phyloP scores from a whole-genome alignment of 139 green algal genomes.

The Chlamydomonas schloesseri region DNA sequence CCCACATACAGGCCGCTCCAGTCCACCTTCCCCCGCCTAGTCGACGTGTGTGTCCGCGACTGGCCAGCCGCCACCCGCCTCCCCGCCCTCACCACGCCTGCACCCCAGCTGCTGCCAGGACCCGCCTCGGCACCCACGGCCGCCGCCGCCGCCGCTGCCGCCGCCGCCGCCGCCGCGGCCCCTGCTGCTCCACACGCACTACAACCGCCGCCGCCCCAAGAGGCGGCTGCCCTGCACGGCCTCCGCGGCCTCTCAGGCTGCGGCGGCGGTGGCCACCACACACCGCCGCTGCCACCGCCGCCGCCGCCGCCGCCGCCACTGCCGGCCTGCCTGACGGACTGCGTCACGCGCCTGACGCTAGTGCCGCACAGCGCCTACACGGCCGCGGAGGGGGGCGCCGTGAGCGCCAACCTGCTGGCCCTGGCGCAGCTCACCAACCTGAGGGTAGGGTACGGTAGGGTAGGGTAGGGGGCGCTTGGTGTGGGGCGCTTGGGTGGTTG shows the following conservation, averaged over 20 bases:
- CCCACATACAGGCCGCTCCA: conserved; percentile 4
- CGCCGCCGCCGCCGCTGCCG: too few relatives aligned
- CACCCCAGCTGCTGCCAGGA: too few relatives aligned
- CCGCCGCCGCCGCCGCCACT: not conserved
- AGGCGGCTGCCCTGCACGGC: too few relatives aligned
- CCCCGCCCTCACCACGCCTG: too few relatives aligned
- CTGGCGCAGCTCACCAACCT: conserved; percentile 3
- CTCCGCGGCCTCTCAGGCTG: too few relatives aligned
- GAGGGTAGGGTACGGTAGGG: not conserved
- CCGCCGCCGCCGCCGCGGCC: too few relatives aligned
- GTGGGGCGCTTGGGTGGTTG: too few relatives aligned
- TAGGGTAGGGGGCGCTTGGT: not conserved
- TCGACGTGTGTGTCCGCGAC: conserved; percentile 3
- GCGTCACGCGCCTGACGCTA: conserved; percentile 18
- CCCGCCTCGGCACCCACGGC: too few relatives aligned
- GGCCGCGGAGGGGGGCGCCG: not conserved
- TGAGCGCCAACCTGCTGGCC: conserved; percentile 2
- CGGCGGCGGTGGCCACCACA: too few relatives aligned
- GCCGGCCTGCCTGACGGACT: not conserved
- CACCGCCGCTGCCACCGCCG: not conserved
- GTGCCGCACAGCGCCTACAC: conserved; percentile 26
- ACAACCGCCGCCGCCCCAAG: too few relatives aligned
- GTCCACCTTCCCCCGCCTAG: conserved; percentile 15
- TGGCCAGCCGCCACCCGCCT: not conserved
- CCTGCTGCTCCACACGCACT: too few relatives aligned